Conservation (phyloP, 1,284 basidiomycete species). For the Vanrija sp. region DNA sequence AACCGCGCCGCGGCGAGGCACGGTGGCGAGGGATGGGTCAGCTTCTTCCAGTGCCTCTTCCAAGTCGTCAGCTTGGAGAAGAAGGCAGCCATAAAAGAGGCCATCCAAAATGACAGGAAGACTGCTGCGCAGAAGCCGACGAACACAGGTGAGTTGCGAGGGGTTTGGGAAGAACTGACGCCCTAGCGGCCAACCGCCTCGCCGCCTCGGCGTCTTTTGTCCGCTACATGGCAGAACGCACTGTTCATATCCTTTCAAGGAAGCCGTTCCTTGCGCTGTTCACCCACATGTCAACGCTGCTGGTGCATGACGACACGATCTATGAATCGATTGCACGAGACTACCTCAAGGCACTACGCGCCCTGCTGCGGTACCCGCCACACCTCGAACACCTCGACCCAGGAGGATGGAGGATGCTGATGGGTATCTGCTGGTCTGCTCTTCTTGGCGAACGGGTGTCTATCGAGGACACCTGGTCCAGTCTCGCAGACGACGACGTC, state of each 20-base stretch:
- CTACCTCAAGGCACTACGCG: constrained; percentile 73
- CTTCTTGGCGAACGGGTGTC: constrained; percentile 63
- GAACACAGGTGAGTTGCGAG: constrained; percentile 18
- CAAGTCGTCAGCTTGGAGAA: constrained; percentile 63
- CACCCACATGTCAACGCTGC: constrained; percentile 62
- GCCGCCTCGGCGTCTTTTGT: constrained; percentile 27
- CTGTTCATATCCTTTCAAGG: constrained; percentile 31
- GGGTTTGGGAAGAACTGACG: not conserved
- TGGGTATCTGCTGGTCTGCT: constrained; percentile 70
- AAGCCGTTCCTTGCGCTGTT: constrained; percentile 52
- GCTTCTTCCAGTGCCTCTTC: constrained; percentile 71
- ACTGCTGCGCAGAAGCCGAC: constrained; percentile 18
- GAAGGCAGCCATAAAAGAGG: constrained; percentile 53
- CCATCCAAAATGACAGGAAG: not conserved
- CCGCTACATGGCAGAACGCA: constrained; percentile 34
- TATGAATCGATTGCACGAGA: constrained; percentile 67
- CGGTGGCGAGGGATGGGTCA: constrained; percentile 61
- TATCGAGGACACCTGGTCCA: constrained; percentile 36
- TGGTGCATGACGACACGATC: constrained; percentile 58
- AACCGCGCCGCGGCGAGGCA: constrained; percentile 47
- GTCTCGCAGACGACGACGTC: constrained; percentile 3
- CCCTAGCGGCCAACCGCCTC: constrained; percentile 2
- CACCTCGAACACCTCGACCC: constrained; percentile 74
- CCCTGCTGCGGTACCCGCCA: constrained; percentile 61
- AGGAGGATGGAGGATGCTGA: constrained; percentile 63